phyloP scores from a whole-genome alignment of 148 eudicot genomes.

The Diospyros kaki region DNA sequence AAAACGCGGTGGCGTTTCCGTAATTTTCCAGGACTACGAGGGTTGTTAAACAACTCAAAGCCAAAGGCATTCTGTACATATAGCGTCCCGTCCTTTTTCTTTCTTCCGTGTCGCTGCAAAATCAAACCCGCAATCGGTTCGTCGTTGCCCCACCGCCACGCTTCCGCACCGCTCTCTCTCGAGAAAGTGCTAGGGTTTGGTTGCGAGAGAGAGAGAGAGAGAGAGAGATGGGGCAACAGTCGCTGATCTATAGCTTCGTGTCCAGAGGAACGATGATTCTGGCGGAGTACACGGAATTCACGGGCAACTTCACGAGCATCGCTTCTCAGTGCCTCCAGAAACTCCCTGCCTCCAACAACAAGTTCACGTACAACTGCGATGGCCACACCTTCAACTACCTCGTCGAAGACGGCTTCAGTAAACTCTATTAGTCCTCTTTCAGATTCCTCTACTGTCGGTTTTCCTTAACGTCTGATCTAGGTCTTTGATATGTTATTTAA shows the following conservation, averaged over 20 bases:
- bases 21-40: no score
- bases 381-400: constrained; percentile 74
- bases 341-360: constrained; percentile 63
- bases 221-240: constrained; percentile 10
- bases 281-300: constrained; percentile 17
- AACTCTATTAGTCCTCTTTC: not conserved
- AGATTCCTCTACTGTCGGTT: not conserved
- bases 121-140: not conserved
- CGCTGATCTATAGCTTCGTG: constrained; percentile 23
- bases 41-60: no score
- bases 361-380: constrained; percentile 72
- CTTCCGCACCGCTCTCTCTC: not conserved
- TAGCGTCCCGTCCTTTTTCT: not conserved
- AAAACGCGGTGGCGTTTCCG: no score
- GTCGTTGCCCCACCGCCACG: not conserved
- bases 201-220: not conserved
- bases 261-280: constrained; percentile 20
- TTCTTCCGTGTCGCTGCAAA: not conserved
- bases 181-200: not conserved
- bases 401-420: constrained; percentile 69
- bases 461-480: not conserved
- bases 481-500: not conserved
- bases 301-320: constrained; percentile 27
- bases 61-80: no score
- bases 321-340: constrained; percentile 76